A percentile compares a stretch with the other conserved stretches of the same genome.
Conservation (phyloP, 371 early-diverging fungal genomes). For the Mucor mucedo region DNA sequence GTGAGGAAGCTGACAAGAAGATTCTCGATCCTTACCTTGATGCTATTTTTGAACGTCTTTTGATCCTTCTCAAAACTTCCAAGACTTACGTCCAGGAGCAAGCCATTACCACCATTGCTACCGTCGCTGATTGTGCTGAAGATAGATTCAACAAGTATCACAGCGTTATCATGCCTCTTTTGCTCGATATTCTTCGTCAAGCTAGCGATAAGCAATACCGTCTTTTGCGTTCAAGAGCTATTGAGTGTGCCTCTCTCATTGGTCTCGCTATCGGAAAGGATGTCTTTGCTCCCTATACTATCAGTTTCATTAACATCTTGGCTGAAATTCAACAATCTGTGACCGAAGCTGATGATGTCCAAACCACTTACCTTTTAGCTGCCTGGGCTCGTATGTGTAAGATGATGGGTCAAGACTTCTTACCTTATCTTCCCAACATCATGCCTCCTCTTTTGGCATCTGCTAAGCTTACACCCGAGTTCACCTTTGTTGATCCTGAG, state of each 20-base stretch:
- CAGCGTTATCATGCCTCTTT: conserved; percentile 89
- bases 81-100: conserved; percentile 96
- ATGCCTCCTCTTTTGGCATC: conserved; percentile 91
- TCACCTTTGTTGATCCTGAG: conserved; percentile 82
- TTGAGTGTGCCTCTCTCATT: conserved; percentile 93
- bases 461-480: conserved; percentile 90
- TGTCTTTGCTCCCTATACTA: conserved; percentile 79
- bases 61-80: conserved; percentile 78
- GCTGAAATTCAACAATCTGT: conserved; percentile 78
- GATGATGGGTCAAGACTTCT: conserved; percentile 92
- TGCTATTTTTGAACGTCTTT: conserved; percentile 84
- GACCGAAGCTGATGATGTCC: conserved; percentile 90
- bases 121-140: conserved; percentile 95
- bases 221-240: conserved; percentile 90
- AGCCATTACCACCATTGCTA: conserved; percentile 96
- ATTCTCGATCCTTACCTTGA: conserved; percentile 88
- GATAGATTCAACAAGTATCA: conserved; percentile 90
- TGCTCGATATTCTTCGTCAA: conserved; percentile 84
- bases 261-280: conserved; percentile 94
- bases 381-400: conserved; percentile 97
- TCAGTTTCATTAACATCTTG: conserved; percentile 79
- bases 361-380: conserved; percentile 87
- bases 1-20: conserved; percentile 82
- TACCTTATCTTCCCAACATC: conserved; percentile 88
- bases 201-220: conserved; percentile 87